These are phyloP conservation scores for Geranomyces variabilis DNA, from an alignment of 192 early-diverging fungal species.

Conservation along the genomic window DNA sequence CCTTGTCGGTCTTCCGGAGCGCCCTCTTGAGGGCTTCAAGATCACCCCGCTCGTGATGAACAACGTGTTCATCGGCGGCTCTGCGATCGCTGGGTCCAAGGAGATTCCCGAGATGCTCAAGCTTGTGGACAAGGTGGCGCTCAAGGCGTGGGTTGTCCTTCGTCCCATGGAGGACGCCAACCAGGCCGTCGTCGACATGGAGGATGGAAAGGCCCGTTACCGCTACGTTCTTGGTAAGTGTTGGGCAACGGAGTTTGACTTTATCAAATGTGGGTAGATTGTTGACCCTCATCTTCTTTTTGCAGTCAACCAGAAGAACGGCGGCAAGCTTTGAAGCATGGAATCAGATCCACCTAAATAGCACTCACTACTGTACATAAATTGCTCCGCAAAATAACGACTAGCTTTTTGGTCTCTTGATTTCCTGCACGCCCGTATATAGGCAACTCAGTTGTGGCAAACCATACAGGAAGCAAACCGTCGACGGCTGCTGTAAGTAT, in stretches of 20 bases:
- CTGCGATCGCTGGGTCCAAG: constrained; percentile 63
- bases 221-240: constrained; percentile 60
- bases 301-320: constrained; percentile 1
- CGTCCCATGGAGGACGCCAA: constrained; percentile 62
- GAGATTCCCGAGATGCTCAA: constrained; percentile 67
- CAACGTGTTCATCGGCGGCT: constrained; percentile 65
- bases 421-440: too few relatives aligned
- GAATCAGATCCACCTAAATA: too few relatives aligned
- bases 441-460: too few relatives aligned
- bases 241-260: too few relatives aligned
- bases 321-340: neutral
- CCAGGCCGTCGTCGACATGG: constrained; percentile 62
- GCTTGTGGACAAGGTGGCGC: constrained; percentile 68
- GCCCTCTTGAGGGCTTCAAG: constrained; percentile 47
- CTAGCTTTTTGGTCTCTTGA: too few relatives aligned
- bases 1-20: constrained; percentile 69
- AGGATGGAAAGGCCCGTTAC: constrained; percentile 64
- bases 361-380: too few relatives aligned
- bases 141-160: constrained; percentile 68
- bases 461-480: too few relatives aligned
- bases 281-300: too few relatives aligned
- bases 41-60: constrained; percentile 38
- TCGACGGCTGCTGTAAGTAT: too few relatives aligned
- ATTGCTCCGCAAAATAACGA: too few relatives aligned
- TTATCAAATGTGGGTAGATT: too few relatives aligned